Evolutionary conservation across 108 stramenopile genomes (phyloP), one percentile per base, ranked within the genome.

Genomic region (Nannochloropsis gaditana): DNA sequence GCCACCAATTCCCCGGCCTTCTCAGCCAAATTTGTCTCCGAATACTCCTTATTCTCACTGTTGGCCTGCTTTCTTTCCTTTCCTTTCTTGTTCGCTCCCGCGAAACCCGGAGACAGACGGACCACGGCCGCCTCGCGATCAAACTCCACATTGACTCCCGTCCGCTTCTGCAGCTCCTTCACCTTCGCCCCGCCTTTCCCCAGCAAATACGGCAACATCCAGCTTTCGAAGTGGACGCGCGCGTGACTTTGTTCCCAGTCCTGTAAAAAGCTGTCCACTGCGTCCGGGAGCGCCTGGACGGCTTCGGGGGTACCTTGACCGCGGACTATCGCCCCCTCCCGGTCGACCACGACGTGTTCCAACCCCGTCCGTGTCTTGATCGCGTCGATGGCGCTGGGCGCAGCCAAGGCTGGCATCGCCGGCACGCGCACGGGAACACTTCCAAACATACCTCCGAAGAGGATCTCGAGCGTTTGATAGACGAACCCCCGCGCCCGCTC

Each of bases 161-260:
- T 73, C 59, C 59, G 15, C 59, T 73, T n/a, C 59, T 73, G 59
- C n/a, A 73, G 59, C 59, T 73, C 59, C 59, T 73, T 73, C 59
- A 73, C 59, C 59, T 73, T 73, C 59, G 4, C 59, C n/a, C 59
- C 59, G 3, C 59, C 59, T n/a, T 73, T 73, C 59, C 59, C 59
- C 59, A 73, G 15, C 59, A 73, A n/a, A n/a, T 73, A n/a, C 2
- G 59, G 59, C 59, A 73, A n/a, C 59, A 73, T 73, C 59, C 59
- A 73, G 4, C 59, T n/a, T n/a, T 73, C 59, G n/a, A 73, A 73
- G 19, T 15, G 59, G 19, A 73, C 59, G 19, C 59, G 59, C 8
- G 59, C 59, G 8, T 73, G n/a, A 15, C 19, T n/a, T n/a, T 3
- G 2, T n/a, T 73, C 59, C 59, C 59, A 73, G 15, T 15, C n/a